These are phyloP conservation scores for Blakeslea trispora DNA, from an alignment of 371 early-diverging fungal genomes.

Conservation along the genomic window DNA sequence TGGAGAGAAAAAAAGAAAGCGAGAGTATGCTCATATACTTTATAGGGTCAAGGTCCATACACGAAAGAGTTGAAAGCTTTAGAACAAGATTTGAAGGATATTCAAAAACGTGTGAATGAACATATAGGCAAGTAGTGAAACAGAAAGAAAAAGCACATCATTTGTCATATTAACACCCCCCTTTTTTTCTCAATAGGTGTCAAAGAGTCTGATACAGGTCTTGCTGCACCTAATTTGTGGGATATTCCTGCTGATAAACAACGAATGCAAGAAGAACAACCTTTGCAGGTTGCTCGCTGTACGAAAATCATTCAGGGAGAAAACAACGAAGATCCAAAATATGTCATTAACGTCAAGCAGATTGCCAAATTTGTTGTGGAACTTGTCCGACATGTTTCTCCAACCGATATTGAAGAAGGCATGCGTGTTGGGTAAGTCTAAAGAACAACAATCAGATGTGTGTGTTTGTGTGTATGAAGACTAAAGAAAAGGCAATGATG, in stretches of 20 bases:
- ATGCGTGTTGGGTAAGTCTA: constrained; percentile 95
- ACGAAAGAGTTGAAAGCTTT: constrained; percentile 89
- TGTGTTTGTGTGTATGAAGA: too few relatives aligned
- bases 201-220: constrained; percentile 99
- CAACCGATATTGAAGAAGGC: constrained; percentile 99
- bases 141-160: not conserved
- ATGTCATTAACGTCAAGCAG: constrained; percentile 98
- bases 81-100: constrained; percentile 92
- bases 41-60: constrained; percentile 96
- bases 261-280: constrained; percentile 95
- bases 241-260: constrained; percentile 99
- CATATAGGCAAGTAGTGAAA: constrained; percentile 97
- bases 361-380: constrained; percentile 99
- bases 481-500: not conserved
- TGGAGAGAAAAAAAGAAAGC: too few relatives aligned
- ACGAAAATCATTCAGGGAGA: constrained; percentile 94
- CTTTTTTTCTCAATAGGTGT: too few relatives aligned
- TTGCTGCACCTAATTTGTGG: constrained; percentile 99
- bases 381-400: constrained; percentile 94
- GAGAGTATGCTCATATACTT: not conserved
- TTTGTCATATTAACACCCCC: not conserved
- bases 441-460: too few relatives aligned
- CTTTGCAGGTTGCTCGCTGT: constrained; percentile 97
- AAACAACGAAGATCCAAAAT: constrained; percentile 85
- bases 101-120: constrained; percentile 96